Conservation (phyloP, 352 stramenopile genomes). For the Blastocystis sp. region DNA sequence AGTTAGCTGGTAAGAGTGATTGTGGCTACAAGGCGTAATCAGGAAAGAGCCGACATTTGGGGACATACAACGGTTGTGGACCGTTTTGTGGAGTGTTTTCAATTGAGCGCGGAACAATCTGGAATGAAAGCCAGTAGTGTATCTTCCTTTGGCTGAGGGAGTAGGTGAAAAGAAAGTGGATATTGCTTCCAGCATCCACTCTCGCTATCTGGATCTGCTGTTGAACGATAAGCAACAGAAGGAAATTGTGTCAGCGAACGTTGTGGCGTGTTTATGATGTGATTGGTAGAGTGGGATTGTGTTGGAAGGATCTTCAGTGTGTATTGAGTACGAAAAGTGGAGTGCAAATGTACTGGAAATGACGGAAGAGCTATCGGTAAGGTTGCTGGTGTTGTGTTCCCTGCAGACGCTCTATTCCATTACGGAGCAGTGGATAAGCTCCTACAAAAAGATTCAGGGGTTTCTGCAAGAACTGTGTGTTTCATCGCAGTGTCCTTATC, state of each 20-base stretch:
- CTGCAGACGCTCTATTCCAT: not conserved
- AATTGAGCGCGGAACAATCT: too few relatives aligned
- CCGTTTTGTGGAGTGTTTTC: too few relatives aligned
- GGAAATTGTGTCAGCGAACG: not conserved
- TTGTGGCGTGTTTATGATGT: not conserved
- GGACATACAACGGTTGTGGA: too few relatives aligned
- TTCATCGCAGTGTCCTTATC: not conserved
- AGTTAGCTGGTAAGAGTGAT: too few relatives aligned
- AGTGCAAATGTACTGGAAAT: not conserved
- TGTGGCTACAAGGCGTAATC: too few relatives aligned
- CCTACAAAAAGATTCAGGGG: not conserved
- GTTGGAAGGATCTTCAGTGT: slow-evolving; percentile 24
- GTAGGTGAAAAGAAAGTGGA: not conserved
- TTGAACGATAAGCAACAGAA: slow-evolving; percentile 7
- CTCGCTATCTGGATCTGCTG: slow-evolving; percentile 29
- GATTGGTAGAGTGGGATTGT: not conserved
- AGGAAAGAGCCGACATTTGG: too few relatives aligned
- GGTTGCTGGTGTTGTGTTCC: not conserved
- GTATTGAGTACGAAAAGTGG: slow-evolving; percentile 10
- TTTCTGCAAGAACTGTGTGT: not conserved
- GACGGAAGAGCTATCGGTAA: not conserved
- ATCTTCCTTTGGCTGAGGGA: too few relatives aligned
- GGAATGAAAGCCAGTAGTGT: too few relatives aligned
- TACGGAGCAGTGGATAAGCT: not conserved
- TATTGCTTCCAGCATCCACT: not conserved